Percentiles rank a stretch among this genome's conserved stretches.
phyloP scores from a whole-genome alignment of 2,329 filamentous ascomycete genomes.

The Aureobasidium sp. region DNA sequence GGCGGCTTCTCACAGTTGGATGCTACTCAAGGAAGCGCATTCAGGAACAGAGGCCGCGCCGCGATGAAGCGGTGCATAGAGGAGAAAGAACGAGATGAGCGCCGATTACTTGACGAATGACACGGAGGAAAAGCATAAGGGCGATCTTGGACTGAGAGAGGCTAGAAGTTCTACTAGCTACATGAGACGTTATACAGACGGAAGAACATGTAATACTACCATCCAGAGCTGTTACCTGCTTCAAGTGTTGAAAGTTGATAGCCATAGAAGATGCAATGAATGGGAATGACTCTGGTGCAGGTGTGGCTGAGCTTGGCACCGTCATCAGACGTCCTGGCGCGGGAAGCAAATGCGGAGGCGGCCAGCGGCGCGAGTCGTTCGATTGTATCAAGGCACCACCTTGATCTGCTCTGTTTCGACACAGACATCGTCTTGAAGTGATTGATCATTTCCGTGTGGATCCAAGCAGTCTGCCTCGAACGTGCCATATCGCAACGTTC shows the following conservation, averaged over 20 bases:
- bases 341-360: slow-evolving; percentile 6
- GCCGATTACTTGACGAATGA: background rate
- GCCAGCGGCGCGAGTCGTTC: background rate
- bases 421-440: background rate
- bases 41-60: background rate
- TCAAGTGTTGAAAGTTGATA: background rate
- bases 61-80: background rate
- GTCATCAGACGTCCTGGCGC: background rate
- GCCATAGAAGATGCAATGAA: background rate
- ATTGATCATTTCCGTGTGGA: background rate
- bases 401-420: background rate
- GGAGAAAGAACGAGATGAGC: background rate
- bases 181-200: slow-evolving; percentile 8
- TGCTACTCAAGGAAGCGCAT: slow-evolving; percentile 1
- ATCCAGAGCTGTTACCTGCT: background rate
- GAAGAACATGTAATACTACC: slow-evolving; percentile 8
- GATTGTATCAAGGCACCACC: background rate
- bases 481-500: background rate
- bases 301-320: slow-evolving; percentile 8
- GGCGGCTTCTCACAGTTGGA: background rate
- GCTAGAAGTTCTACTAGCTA: slow-evolving; percentile 2
- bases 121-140: slow-evolving; percentile 2
- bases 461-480: too few relatives aligned
- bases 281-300: background rate
- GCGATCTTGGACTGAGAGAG: slow-evolving; percentile 1